Evolutionary conservation across 2,329 filamentous ascomycete genomes (phyloP).

Genomic region (Daldinia sp.): DNA sequence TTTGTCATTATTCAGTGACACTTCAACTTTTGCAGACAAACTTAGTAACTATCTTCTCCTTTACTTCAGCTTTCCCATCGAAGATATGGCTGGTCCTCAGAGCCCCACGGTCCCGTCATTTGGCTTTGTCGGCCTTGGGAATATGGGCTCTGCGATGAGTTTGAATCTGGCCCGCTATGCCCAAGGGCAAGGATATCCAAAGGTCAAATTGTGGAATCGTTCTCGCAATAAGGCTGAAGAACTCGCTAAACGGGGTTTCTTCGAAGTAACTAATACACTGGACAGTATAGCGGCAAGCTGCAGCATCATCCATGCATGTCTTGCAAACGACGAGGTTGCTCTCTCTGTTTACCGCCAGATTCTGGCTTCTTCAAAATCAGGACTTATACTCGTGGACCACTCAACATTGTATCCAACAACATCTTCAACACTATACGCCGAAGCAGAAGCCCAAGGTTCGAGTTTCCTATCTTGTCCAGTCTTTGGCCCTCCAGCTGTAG

Average conservation of each 20-base stretch:
- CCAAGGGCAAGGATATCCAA: slow-evolving; percentile 23
- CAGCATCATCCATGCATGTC: slow-evolving; percentile 28
- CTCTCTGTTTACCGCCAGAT: slow-evolving; percentile 30
- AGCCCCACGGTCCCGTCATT: slow-evolving; percentile 11
- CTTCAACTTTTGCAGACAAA: background rate
- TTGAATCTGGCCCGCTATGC: slow-evolving; percentile 21
- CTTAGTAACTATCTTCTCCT: background rate
- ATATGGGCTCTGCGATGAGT: slow-evolving; percentile 30
- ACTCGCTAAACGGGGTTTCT: slow-evolving; percentile 11
- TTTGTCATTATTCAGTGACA: background rate
- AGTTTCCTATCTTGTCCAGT: slow-evolving; percentile 2
- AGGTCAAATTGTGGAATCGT: slow-evolving; percentile 31
- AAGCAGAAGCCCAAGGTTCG: background rate
- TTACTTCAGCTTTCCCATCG: background rate
- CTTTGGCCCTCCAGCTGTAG: background rate
- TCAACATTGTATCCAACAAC: slow-evolving; percentile 6
- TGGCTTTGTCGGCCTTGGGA: slow-evolving; percentile 31
- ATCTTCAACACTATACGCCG: background rate
- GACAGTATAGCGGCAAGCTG: slow-evolving; percentile 24
- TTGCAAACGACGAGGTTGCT: slow-evolving; percentile 33
- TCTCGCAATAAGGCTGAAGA: slow-evolving; percentile 24
- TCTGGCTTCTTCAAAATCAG: slow-evolving; percentile 12
- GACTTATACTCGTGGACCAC: slow-evolving; percentile 9
- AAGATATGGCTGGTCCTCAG: background rate
- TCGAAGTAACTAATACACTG: slow-evolving; percentile 12